These are phyloP conservation scores for Leishmania lainsoni DNA, from an alignment of 208 protist genomes.

Conservation along the genomic window DNA sequence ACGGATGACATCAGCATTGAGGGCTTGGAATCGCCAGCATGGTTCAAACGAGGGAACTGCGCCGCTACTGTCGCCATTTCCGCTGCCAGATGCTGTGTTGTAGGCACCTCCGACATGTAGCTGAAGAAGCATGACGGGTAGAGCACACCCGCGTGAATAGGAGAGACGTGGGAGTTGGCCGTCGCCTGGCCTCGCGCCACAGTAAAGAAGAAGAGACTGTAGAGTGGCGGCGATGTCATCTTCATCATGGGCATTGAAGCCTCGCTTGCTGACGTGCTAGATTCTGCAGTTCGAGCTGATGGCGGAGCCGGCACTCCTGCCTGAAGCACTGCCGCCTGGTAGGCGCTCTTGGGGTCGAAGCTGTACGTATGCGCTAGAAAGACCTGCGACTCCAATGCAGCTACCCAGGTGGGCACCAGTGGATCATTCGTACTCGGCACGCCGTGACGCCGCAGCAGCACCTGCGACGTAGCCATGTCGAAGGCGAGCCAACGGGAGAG, in stretches of 20 bases:
- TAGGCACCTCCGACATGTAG: constrained; percentile 25
- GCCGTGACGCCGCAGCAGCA: constrained; percentile 28
- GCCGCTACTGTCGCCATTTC: neutral
- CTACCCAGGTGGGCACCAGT: neutral
- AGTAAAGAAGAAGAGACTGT: constrained; percentile 33
- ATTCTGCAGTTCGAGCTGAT: neutral
- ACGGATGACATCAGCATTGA: neutral
- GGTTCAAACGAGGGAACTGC: neutral
- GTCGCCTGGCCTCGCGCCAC: constrained; percentile 6
- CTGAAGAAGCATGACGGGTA: constrained; percentile 31
- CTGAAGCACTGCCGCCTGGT: constrained; percentile 16
- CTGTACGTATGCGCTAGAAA: constrained; percentile 38
- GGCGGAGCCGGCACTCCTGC: neutral
- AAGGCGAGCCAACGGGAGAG: constrained; percentile 35
- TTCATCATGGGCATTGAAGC: neutral
- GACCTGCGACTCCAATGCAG: constrained; percentile 24
- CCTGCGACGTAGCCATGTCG: constrained; percentile 30
- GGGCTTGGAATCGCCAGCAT: neutral
- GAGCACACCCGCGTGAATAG: constrained; percentile 3
- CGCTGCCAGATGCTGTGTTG: constrained; percentile 18
- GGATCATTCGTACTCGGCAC: neutral
- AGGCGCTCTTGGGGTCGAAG: constrained; percentile 24
- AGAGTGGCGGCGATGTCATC: constrained; percentile 4
- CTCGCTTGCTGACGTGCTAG: neutral
- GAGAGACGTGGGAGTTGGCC: constrained; percentile 1